Conservation (phyloP, 768 basidiomycete genomes). For the Russula griseocarnosa region DNA sequence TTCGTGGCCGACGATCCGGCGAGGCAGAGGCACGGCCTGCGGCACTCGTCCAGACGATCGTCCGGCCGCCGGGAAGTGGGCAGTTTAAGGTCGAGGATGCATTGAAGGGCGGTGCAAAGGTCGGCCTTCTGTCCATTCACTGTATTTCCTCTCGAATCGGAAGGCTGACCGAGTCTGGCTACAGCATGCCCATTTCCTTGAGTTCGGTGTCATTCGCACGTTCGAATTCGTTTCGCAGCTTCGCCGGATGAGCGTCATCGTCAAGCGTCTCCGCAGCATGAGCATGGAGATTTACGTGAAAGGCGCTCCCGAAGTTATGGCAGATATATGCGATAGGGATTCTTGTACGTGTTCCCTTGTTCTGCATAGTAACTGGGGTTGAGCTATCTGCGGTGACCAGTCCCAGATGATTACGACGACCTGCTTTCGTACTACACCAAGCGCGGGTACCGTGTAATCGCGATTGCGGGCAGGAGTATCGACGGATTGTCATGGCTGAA, state of each 20-base stretch:
- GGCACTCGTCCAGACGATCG: slow-evolving; percentile 92
- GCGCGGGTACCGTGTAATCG: slow-evolving; percentile 96
- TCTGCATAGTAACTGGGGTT: not conserved
- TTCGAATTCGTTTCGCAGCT: slow-evolving; percentile 95
- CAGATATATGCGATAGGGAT: slow-evolving; percentile 85
- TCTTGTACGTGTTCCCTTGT: slow-evolving; percentile 63
- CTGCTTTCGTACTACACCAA: slow-evolving; percentile 94
- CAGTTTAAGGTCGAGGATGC: slow-evolving; percentile 93
- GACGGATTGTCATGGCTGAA: slow-evolving; percentile 94
- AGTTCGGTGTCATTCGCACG: slow-evolving; percentile 91
- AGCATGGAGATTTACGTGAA: slow-evolving; percentile 99
- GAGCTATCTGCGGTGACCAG: slow-evolving; percentile 40
- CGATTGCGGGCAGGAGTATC: slow-evolving; percentile 93
- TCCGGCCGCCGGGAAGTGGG: slow-evolving; percentile 90
- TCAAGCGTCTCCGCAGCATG: slow-evolving; percentile 87
- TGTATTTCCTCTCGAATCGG: not conserved
- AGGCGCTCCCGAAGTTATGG: slow-evolving; percentile 98
- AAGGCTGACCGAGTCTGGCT: slow-evolving; percentile 12
- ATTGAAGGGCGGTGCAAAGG: slow-evolving; percentile 75
- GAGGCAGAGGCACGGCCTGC: slow-evolving; percentile 58
- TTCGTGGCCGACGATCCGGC: slow-evolving; percentile 57
- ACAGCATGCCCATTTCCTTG: slow-evolving; percentile 94
- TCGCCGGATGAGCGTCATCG: slow-evolving; percentile 95
- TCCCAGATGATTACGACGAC: slow-evolving; percentile 95
- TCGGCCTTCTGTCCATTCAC: slow-evolving; percentile 34